These are phyloP conservation scores for Pistacia integerrima DNA, from an alignment of 345 rosid species.

Conservation along the genomic window DNA sequence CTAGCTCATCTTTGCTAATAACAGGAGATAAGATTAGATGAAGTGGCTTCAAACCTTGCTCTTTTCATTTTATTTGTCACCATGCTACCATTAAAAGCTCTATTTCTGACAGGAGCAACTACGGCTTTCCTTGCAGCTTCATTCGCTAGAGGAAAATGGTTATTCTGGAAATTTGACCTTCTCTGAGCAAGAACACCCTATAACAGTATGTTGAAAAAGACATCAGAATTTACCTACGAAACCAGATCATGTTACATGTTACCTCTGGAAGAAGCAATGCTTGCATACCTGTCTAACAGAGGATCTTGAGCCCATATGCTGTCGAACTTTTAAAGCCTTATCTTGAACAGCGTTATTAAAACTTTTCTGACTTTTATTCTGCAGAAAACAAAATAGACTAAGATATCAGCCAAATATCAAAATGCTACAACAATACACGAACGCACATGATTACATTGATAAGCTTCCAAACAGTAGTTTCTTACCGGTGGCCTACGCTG, in stretches of 20 bases:
- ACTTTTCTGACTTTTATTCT: conserved; percentile 64
- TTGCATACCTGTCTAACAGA: conserved; percentile 73
- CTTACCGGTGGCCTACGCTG: conserved; percentile 56
- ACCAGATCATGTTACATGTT: not conserved
- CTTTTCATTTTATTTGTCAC: conserved; percentile 38
- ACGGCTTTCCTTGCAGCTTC: conserved; percentile 58
- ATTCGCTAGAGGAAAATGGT: conserved; percentile 61
- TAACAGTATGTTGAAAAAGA: conserved; percentile 11
- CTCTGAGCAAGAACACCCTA: conserved; percentile 80
- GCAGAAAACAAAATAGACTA: conserved; percentile 10
- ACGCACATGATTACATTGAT: not conserved
- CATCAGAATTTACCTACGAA: not conserved
- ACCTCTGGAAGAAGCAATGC: not conserved
- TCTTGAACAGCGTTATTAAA: conserved; percentile 42
- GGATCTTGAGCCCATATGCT: conserved; percentile 62
- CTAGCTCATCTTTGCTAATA: not conserved
- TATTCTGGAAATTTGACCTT: conserved; percentile 67
- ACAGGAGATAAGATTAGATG: not conserved
- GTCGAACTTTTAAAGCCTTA: conserved; percentile 52
- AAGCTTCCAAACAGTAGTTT: conserved; percentile 4
- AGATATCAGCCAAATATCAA: conserved; percentile 13
- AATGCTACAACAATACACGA: not conserved
- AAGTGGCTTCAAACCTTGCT: conserved; percentile 52
- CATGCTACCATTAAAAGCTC: conserved; percentile 51
- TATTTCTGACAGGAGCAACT: conserved; percentile 47